Evolutionary conservation across 768 basidiomycete species (phyloP), one percentile per base, ranked within the genome.

Genomic region (Nidularia pulvinata): DNA sequence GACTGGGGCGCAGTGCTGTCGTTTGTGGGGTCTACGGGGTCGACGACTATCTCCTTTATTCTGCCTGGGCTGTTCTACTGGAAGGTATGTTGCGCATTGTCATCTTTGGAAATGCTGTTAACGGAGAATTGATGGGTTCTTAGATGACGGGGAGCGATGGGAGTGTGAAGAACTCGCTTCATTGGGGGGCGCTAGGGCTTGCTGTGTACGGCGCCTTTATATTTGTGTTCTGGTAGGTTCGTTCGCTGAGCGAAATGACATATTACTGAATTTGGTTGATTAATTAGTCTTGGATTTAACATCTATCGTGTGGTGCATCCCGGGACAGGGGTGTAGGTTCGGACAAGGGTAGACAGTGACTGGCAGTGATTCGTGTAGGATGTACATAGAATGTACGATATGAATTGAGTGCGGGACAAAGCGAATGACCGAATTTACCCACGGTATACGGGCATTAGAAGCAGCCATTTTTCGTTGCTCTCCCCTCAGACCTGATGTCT

Each of bases 41-140:
- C 93, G 11, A 97, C 95, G 25, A 96, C 95, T 16, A 93, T 98
- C 54, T 95, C 93, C 1, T 98, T 98, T 72, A 97, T 98, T 63
- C 80, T 97, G 35, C 95, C 95, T 0, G 95, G 93, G 1, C 71
- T 95, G 48, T 90, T 97, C 65, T 97, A 91, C 74, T 98, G 93
- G 88, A 88, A 92, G 88, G 91, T 89, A 59, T 59, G 72, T 52
- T 44, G 46, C 51, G 37, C 52, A 52, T 45, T 46, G n/a, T n/a
- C n/a, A n/a, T n/a, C n/a, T n/a, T n/a, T n/a, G n/a, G n/a, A n/a
- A n/a, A n/a, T n/a, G n/a, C n/a, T n/a, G n/a, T 42, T 50, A 22
- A 50, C 57, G 54, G 55, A 57, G 47, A 46, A 48, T 36, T 50
- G 45, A 32, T 13, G 10, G 49, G 37, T 48, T 33, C 51, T 48